These are phyloP conservation scores for Plasmodium fragile DNA, from an alignment of 169 alveolate genomes.

Conservation along the genomic window DNA sequence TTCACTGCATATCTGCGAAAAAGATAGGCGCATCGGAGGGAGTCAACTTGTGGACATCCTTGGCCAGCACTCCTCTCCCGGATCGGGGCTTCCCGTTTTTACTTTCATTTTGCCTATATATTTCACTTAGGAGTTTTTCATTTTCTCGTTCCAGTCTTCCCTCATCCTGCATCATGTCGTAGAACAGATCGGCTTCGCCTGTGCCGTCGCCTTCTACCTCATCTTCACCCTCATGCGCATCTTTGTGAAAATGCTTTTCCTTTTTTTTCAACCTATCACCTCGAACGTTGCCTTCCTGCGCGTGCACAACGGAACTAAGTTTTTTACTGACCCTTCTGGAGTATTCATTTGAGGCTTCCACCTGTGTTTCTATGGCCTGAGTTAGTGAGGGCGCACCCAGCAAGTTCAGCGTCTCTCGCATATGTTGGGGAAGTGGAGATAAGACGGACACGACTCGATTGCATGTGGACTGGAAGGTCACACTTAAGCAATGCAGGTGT, in stretches of 20 bases:
- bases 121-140: slow-evolving; percentile 27
- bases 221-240: no score
- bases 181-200: neutral
- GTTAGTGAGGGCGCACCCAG: slow-evolving; percentile 29
- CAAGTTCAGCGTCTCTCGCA: slow-evolving; percentile 33
- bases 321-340: neutral
- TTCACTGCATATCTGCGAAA: slow-evolving; percentile 26
- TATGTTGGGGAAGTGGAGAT: slow-evolving; percentile 18
- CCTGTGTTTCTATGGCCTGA: neutral
- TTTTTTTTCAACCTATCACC: neutral
- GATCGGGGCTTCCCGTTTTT: neutral
- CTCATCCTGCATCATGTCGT: slow-evolving; percentile 14
- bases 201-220: no score
- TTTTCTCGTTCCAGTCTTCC: neutral
- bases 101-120: slow-evolving; percentile 17
- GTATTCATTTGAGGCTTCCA: neutral
- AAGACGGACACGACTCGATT: slow-evolving; percentile 4
- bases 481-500: slow-evolving; percentile 42
- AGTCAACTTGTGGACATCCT: slow-evolving; percentile 9
- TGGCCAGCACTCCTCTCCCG: slow-evolving; percentile 29
- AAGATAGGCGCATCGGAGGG: slow-evolving; percentile 48
- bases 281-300: neutral
- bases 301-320: neutral
- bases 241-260: neutral
- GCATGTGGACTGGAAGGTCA: slow-evolving; percentile 46